A percentile compares a stretch with the other conserved stretches of the same genome.
phyloP scores from a whole-genome alignment of 163 green algal species.

The Chlamydomonas reinhardtii region DNA sequence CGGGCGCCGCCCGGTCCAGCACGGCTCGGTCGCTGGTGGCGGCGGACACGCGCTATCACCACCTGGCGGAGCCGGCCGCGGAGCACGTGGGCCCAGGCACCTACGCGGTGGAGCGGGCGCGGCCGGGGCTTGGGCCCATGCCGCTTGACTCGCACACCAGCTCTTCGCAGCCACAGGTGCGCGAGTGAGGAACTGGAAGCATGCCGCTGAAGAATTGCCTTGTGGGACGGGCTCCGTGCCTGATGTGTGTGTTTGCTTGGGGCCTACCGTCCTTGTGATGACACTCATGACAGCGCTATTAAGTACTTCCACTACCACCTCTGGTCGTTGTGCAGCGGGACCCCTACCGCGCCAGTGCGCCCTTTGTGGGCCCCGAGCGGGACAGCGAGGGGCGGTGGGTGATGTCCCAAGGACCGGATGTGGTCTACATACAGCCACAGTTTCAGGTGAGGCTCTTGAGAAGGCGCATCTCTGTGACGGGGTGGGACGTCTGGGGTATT shows the following conservation, averaged over 20 bases:
- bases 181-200: too few relatives aligned
- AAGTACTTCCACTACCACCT: too few relatives aligned
- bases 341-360: constrained; percentile 21
- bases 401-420: neutral
- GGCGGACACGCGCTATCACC: constrained; percentile 24
- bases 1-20: neutral
- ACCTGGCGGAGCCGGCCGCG: constrained; percentile 4
- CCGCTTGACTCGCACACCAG: constrained; percentile 12
- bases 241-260: too few relatives aligned
- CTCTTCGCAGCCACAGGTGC: neutral
- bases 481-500: too few relatives aligned
- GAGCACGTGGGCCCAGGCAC: constrained; percentile 40
- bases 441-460: constrained; percentile 17
- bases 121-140: constrained; percentile 4
- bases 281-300: too few relatives aligned
- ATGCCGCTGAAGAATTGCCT: too few relatives aligned
- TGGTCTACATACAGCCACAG: neutral
- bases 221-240: too few relatives aligned
- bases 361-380: constrained; percentile 25
- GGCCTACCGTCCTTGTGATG: too few relatives aligned
- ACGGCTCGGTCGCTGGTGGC: constrained; percentile 15
- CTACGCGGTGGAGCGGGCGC: constrained; percentile 14
- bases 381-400: constrained; percentile 5
- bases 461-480: too few relatives aligned
- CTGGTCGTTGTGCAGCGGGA: neutral